Evolutionary conservation across 768 basidiomycete species (phyloP), one percentile per base, ranked within the genome.

Genomic region (Hemileccinum rubropunctum): DNA sequence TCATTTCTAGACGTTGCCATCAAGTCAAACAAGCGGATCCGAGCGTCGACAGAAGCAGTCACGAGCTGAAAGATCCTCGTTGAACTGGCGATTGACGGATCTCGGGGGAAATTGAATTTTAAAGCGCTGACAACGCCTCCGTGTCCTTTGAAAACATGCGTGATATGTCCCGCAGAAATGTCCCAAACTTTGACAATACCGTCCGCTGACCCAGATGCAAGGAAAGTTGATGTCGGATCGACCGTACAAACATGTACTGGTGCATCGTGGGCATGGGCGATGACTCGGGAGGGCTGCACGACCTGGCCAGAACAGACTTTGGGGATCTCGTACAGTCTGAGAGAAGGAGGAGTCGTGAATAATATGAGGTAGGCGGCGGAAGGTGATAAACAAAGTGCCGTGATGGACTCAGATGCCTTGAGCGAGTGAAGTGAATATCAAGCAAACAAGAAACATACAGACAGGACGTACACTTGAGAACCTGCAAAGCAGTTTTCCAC

Each of bases 181-280:
- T 97, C 87, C 94, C 94, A 98, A 10, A 99, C 91, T 73, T 98
- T 98, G 39, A 98, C 97, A 28, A 91, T 79, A 20, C 97, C 95
- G 57, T 99, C 97, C 7, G 95, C 92, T 11, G 95, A 89, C 1
- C 97, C 97, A 15, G 95, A 95, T 7, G 97, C 97, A 56, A 98
- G 79, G 57, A 95, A 88, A 2, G 88, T 86, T 2, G 90, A 92
- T 9, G 89, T 89, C 15, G 86, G 91, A 72, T 91, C 95, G 13
- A 81, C 70, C 55, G 78, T 82, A 62, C 90, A 91, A 47, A 95
- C 87, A 61, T 98, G 92, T 40, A 98, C 87, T 12, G 97, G 95
- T 4, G 94, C 88, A 45, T 94, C 89, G 60, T 99, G 97, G 4
- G 95, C 91, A 54, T 82, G 85, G 4, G 91, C 75, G 40, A 95